Base-by-base conservation (phyloP, 495 filamentous ascomycete genomes). In the Penicillium fimorum region DNA sequence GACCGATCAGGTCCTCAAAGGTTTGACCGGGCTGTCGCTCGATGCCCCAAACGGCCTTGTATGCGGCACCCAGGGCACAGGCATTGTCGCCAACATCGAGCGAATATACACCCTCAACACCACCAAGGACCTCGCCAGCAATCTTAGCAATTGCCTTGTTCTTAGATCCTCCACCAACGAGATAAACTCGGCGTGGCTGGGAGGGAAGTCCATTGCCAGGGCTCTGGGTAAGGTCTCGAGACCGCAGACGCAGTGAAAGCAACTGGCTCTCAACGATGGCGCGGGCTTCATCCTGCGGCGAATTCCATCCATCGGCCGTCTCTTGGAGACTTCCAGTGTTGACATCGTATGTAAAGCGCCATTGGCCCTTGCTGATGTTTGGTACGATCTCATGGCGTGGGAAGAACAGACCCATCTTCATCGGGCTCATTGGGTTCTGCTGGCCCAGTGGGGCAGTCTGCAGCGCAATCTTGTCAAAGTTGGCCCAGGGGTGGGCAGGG, bases 71-170 rank as follows among this genome's bases (percentile, higher is more conserved):
- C 9, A 98, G 71, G 18, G 92, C 94, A 71, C 94, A 98, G 29
- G 94, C 92, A 73, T 96, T 96, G 6, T 92, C 90, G n/a, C 93
- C 92, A 22, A 97, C 87, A 70, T 97, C 92, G 3, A 98, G 82
- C 72, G 85, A 85, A 66, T 89, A 98, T 17, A 97, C 88, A 9
- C 94, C 94, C 50, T 97, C 94, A 5, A 77, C 78, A 6, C 91
- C 89, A 22, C 94, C 94, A 3, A 98, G 82, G 8, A 97, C 89
- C 65, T 96, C 86, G 12, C 90, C 94, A 6, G 89, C 82, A 24
- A 91, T 77, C 42, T 84, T 73, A 9, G 89, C 86, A 64, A 98
- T 96, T 8, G 92, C 90, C 22, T 86, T 83, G 77, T 96, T 98
- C 45, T 87, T 81, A 12, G 85, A 88, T 4, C 91, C 94, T 48